Evolutionary conservation across 345 rosid species (phyloP).

Genomic region (Eucalyptus guilfoylei): DNA sequence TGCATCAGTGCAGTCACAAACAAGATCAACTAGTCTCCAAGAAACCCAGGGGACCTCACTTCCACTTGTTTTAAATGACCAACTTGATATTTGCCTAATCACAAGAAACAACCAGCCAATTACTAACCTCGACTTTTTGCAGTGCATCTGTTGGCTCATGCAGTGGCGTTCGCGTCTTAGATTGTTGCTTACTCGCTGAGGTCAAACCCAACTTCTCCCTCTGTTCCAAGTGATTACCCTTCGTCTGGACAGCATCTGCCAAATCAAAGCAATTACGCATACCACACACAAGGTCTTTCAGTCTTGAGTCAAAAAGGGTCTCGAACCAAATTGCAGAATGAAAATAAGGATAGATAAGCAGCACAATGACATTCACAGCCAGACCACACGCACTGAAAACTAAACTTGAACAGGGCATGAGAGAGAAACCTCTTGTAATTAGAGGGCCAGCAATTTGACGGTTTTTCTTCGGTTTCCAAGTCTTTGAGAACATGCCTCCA

Average conservation of each 20-base stretch:
- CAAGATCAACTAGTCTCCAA: neutral
- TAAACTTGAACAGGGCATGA: neutral
- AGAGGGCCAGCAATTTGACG: conserved; percentile 59
- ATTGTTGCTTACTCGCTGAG: conserved; percentile 30
- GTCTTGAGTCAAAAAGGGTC: neutral
- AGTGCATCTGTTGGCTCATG: conserved; percentile 52
- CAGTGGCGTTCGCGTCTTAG: conserved; percentile 20
- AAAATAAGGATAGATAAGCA: neutral
- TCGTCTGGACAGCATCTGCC: conserved; percentile 50
- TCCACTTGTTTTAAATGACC: neutral
- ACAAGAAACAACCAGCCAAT: neutral
- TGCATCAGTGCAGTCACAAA: neutral
- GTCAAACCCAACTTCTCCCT: conserved; percentile 79
- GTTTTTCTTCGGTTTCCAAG: conserved; percentile 93
- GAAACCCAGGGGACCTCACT: neutral
- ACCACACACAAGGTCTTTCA: neutral
- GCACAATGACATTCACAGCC: neutral
- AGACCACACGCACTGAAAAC: neutral
- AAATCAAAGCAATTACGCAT: neutral
- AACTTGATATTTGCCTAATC: neutral
- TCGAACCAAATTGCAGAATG: neutral
- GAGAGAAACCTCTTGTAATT: conserved; percentile 38
- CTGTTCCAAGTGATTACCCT: conserved; percentile 56
- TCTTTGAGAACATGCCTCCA: conserved; percentile 82
- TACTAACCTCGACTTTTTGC: conserved; percentile 79